These are phyloP conservation scores for Ogataea salicorniae DNA, from an alignment of 805 yeast species.

Conservation along the genomic window DNA sequence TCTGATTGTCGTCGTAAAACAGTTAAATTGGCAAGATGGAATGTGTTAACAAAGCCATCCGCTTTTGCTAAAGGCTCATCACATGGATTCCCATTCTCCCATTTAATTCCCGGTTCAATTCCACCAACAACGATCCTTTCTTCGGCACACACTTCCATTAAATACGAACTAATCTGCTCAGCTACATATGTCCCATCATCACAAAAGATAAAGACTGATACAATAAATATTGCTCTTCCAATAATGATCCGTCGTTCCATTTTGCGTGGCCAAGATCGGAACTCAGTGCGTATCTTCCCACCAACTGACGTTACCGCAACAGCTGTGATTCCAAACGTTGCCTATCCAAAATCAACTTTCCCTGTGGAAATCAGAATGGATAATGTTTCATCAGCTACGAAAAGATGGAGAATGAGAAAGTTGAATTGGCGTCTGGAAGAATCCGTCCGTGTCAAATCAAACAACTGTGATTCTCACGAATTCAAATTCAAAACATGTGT, in stretches of 20 bases:
- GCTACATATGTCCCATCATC: slow-evolving; percentile 34
- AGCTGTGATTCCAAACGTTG: slow-evolving; percentile 82
- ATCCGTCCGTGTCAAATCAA: slow-evolving; percentile 53
- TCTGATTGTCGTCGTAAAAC: slow-evolving; percentile 48
- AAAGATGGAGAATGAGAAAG: slow-evolving; percentile 91
- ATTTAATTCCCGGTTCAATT: slow-evolving; percentile 77
- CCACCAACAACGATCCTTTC: slow-evolving; percentile 79
- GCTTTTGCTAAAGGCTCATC: slow-evolving; percentile 55
- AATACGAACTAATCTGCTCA: slow-evolving; percentile 71
- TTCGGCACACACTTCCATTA: slow-evolving; percentile 45
- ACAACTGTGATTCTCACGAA: slow-evolving; percentile 55
- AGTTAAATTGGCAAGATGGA: slow-evolving; percentile 82
- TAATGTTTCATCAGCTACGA: slow-evolving; percentile 52
- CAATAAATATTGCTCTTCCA: slow-evolving; percentile 51
- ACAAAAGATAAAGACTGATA: slow-evolving; percentile 21
- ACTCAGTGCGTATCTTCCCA: slow-evolving; percentile 87
- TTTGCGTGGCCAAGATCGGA: slow-evolving; percentile 75
- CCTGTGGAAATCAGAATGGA: slow-evolving; percentile 80
- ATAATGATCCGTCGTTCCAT: slow-evolving; percentile 73
- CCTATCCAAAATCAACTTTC: slow-evolving; percentile 82
- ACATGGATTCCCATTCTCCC: slow-evolving; percentile 90
- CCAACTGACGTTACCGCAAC: slow-evolving; percentile 89
- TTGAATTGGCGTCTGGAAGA: slow-evolving; percentile 89
- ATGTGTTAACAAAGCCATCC: slow-evolving; percentile 57
- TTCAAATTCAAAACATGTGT: slow-evolving; percentile 42